Evolutionary conservation across 768 basidiomycete genomes (phyloP).

Genomic region (Trichaptum fuscoviolaceum): DNA sequence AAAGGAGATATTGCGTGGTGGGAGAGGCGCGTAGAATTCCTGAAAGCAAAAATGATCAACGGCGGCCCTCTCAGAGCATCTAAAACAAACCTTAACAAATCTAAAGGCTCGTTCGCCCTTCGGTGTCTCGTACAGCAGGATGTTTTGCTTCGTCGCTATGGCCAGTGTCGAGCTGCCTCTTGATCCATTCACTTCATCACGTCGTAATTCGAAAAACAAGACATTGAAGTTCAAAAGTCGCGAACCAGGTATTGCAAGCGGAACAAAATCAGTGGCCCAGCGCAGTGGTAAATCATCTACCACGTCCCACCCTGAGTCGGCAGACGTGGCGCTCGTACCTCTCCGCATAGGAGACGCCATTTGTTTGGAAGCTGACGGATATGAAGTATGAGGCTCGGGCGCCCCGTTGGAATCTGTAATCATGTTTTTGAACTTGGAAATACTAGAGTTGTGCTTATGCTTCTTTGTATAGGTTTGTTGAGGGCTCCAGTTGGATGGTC

Average conservation of each 20-base stretch:
- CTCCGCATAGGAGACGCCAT: constrained; percentile 2
- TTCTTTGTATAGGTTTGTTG: constrained; percentile 43
- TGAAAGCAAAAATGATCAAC: constrained; percentile 21
- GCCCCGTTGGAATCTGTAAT: constrained; percentile 31
- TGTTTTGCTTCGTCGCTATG: constrained; percentile 67
- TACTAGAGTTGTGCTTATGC: constrained; percentile 44
- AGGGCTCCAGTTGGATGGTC: constrained; percentile 44
- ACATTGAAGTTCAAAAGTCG: constrained; percentile 55
- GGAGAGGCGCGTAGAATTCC: constrained; percentile 81
- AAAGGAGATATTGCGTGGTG: constrained; percentile 62
- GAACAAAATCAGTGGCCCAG: constrained; percentile 86
- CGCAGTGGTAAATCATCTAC: constrained; percentile 68
- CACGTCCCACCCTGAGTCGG: constrained; percentile 52
- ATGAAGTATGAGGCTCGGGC: constrained; percentile 23
- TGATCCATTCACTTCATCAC: constrained; percentile 44
- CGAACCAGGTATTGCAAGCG: constrained; percentile 65
- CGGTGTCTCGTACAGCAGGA: constrained; percentile 76
- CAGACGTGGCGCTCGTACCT: not conserved
- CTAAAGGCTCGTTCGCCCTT: constrained; percentile 78
- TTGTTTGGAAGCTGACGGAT: constrained; percentile 4
- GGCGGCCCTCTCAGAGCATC: not conserved
- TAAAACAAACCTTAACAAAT: constrained; percentile 61
- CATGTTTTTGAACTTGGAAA: constrained; percentile 59
- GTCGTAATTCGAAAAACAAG: constrained; percentile 64
- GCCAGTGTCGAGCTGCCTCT: constrained; percentile 56